These are phyloP conservation scores for Ophiostoma sp. DNA, from an alignment of 2,329 filamentous ascomycete genomes.

Conservation along the genomic window DNA sequence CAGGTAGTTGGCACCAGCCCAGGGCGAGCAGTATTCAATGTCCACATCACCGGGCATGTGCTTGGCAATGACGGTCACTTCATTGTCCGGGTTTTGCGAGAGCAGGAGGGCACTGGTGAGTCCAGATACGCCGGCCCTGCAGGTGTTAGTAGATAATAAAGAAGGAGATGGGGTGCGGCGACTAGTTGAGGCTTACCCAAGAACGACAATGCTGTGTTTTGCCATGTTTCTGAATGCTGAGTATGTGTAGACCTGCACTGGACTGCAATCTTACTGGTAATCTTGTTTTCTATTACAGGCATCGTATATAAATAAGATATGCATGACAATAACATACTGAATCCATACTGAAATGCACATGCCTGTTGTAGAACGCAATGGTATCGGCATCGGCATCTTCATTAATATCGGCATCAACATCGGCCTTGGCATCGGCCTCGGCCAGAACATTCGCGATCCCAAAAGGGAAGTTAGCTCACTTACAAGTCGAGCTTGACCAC, in stretches of 20 bases:
- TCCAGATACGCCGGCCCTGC: not conserved
- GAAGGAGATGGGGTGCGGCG: not conserved
- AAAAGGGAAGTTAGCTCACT: not conserved
- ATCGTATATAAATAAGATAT: too few species aligned
- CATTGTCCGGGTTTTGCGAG: constrained; percentile 34
- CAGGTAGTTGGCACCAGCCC: not conserved
- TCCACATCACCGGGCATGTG: constrained; percentile 5
- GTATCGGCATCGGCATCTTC: not conserved
- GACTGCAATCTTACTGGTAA: not conserved
- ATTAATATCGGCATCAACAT: too few species aligned
- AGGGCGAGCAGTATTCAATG: constrained; percentile 1
- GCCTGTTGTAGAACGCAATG: too few species aligned
- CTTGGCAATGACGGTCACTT: not conserved
- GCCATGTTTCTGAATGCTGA: not conserved
- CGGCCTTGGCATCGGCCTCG: not conserved
- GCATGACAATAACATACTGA: too few species aligned
- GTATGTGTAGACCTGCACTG: too few species aligned
- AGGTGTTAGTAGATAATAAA: not conserved
- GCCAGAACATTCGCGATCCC: not conserved
- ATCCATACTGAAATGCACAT: too few species aligned
- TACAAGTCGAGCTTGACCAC: not conserved
- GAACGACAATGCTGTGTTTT: not conserved
- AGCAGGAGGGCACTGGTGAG: not conserved
- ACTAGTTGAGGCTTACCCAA: not conserved
- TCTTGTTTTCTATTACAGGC: not conserved